phyloP scores from a whole-genome alignment of 768 basidiomycete genomes.

The Cystofilobasidium capitatum region DNA sequence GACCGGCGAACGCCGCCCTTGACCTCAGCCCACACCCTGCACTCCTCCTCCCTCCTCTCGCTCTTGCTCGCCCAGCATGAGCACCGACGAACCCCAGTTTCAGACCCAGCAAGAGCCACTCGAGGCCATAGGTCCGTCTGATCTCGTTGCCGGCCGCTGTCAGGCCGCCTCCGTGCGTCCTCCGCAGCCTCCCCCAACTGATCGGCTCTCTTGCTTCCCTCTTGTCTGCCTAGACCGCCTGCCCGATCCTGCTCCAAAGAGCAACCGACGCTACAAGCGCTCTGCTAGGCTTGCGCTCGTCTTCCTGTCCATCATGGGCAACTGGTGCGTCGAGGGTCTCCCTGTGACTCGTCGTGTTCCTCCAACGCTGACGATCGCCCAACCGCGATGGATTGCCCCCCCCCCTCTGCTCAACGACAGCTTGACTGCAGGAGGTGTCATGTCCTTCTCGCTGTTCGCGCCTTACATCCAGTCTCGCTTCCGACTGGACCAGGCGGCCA shows the following conservation, averaged over 20 bases:
- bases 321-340: constrained; percentile 2
- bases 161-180: neutral
- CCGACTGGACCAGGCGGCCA: constrained; percentile 13
- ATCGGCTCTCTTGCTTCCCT: neutral
- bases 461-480: constrained; percentile 18
- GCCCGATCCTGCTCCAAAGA: constrained; percentile 15
- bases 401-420: neutral
- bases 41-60: too few relatives aligned
- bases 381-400: neutral
- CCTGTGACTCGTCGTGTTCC: neutral
- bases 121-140: neutral
- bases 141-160: neutral
- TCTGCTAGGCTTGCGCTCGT: constrained; percentile 7
- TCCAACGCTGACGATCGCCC: neutral
- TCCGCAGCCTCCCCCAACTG: neutral
- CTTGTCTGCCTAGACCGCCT: constrained; percentile 8
- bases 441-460: constrained; percentile 13
- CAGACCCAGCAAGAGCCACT: neutral
- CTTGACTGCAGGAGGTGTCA: constrained; percentile 19
- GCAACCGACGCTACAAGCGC: constrained; percentile 13
- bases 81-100: neutral
- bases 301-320: neutral
- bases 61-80: too few relatives aligned
- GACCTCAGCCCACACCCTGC: too few relatives aligned
- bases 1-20: too few relatives aligned